A percentile compares a stretch with the other conserved stretches of the same genome.
Evolutionary conservation across 2,329 filamentous ascomycete species (phyloP).

Genomic region (Hypomyces perniciosus): DNA sequence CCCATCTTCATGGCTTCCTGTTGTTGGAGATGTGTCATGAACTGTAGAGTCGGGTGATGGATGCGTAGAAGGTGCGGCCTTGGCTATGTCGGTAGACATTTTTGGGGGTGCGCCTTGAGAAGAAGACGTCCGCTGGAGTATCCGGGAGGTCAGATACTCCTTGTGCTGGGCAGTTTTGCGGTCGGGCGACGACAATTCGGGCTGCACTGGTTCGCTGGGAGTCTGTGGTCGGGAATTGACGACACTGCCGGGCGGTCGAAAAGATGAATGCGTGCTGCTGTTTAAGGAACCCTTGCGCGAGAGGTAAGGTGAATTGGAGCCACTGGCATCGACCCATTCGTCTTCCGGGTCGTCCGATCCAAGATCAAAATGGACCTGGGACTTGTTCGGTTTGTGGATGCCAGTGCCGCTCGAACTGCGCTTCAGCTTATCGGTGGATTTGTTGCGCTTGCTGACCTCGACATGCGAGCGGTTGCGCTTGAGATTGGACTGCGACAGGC

Average conservation of each 20-base stretch:
- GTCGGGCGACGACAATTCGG: constrained; percentile 26
- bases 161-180: constrained; percentile 40
- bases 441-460: constrained; percentile 48
- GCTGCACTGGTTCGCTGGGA: constrained; percentile 22
- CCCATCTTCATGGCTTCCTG: constrained; percentile 36
- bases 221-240: constrained; percentile 32
- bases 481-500: constrained; percentile 47
- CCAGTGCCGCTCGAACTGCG: constrained; percentile 46
- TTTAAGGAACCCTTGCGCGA: constrained; percentile 42
- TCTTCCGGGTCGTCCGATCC: constrained; percentile 45
- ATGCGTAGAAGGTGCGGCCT: constrained; percentile 33
- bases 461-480: constrained; percentile 57
- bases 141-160: constrained; percentile 60
- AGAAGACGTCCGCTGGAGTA: constrained; percentile 59
- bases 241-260: constrained; percentile 31
- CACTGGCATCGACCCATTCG: constrained; percentile 63
- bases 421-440: constrained; percentile 47
- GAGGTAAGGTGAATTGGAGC: constrained; percentile 53
- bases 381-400: constrained; percentile 36
- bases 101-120: constrained; percentile 57
- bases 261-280: constrained; percentile 43
- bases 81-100: constrained; percentile 53
- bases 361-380: constrained; percentile 58
- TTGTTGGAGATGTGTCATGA: constrained; percentile 20
- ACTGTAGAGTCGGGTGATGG: constrained; percentile 28